phyloP scores from a whole-genome alignment of 257 asterid species.

The Ilex asprella region DNA sequence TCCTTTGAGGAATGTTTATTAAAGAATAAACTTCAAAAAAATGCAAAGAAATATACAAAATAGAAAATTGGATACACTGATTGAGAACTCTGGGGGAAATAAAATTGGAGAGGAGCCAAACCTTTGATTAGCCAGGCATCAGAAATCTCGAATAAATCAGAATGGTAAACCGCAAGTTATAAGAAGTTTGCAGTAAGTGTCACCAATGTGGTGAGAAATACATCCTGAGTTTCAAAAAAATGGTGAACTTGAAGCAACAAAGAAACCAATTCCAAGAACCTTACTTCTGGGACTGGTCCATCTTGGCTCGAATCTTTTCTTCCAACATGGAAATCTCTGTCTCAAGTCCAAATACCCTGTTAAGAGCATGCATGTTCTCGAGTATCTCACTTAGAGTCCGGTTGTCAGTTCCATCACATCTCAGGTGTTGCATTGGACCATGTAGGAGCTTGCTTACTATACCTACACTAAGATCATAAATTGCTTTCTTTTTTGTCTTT shows the following conservation, averaged over 20 bases:
- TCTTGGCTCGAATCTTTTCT: constrained; percentile 62
- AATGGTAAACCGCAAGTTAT: too few relatives aligned
- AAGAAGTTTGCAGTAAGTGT: too few relatives aligned
- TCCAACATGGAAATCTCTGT: constrained; percentile 57
- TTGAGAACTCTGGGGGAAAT: too few relatives aligned
- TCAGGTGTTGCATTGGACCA: constrained; percentile 88
- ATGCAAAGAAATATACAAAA: too few relatives aligned
- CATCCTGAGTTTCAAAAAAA: background rate
- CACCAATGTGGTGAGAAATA: too few relatives aligned
- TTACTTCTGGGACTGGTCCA: constrained; percentile 40
- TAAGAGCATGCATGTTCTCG: constrained; percentile 80
- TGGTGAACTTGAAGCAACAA: constrained; percentile 2
- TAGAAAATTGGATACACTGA: too few relatives aligned
- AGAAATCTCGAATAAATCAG: too few relatives aligned
- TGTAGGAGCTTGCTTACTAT: constrained; percentile 73
- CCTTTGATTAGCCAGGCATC: too few relatives aligned
- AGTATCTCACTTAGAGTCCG: constrained; percentile 47
- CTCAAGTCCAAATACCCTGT: constrained; percentile 68
- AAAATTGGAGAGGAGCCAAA: too few relatives aligned
- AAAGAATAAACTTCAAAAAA: too few relatives aligned
- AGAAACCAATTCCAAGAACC: constrained; percentile 14
- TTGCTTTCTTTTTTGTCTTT: constrained; percentile 56
- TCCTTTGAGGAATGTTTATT: too few relatives aligned
- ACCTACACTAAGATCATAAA: constrained; percentile 62
- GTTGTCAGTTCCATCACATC: constrained; percentile 56